These are phyloP conservation scores for Pecoramyces ruminantium DNA, from an alignment of 192 early-diverging fungal genomes.

Conservation along the genomic window DNA sequence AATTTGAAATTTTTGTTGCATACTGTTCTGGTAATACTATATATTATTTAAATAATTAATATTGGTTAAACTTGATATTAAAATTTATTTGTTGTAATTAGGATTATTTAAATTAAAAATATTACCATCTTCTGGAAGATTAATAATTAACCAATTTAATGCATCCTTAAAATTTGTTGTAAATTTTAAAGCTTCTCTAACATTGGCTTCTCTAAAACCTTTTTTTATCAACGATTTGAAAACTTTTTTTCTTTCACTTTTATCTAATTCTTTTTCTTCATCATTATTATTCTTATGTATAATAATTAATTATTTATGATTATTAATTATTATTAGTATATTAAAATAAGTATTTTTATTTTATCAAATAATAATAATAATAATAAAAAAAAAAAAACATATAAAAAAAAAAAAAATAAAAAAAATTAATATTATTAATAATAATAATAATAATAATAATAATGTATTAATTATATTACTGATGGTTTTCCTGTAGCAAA, in stretches of 20 bases:
- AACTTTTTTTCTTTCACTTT: background rate
- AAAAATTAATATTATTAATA: background rate
- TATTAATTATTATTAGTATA: no score
- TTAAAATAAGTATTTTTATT: no score
- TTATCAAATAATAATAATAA: no score
- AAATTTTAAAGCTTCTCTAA: constrained; percentile 52
- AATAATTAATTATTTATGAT: no score
- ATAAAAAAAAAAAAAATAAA: background rate
- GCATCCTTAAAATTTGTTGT: constrained; percentile 22
- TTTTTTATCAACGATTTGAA: constrained; percentile 18
- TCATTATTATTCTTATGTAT: constrained; percentile 8
- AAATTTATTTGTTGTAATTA: no score
- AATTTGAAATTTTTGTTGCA: background rate
- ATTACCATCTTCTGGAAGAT: constrained; percentile 76
- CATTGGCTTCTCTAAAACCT: constrained; percentile 59
- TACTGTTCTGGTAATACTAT: background rate
- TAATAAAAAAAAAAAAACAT: background rate
- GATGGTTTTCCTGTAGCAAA: background rate
- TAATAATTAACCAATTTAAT: constrained; percentile 75
- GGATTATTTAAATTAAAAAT: no score
- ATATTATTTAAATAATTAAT: no score
- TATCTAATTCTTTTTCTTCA: constrained; percentile 13
- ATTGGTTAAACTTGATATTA: background rate
- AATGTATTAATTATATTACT: background rate
- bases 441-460: background rate